Evolutionary conservation across 371 early-diverging fungal genomes (phyloP).

Genomic region (Mucor indicus): DNA sequence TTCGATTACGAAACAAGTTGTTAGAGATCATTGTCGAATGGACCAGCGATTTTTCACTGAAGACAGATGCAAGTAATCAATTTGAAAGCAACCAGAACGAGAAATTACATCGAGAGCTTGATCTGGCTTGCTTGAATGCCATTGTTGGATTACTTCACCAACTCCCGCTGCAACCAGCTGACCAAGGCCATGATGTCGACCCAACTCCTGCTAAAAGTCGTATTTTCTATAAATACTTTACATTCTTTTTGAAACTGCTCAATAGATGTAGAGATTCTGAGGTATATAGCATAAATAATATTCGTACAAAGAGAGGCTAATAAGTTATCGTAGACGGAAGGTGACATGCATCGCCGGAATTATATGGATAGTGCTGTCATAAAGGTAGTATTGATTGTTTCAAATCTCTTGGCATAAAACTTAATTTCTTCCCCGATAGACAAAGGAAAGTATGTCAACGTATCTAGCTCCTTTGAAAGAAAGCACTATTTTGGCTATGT

Average conservation of each 20-base stretch:
- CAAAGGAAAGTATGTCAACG: conserved; percentile 19
- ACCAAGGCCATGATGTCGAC: conserved; percentile 61
- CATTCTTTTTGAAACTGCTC: conserved; percentile 84
- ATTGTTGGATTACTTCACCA: conserved; percentile 77
- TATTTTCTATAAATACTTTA: conserved; percentile 84
- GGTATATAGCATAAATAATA: too few species aligned
- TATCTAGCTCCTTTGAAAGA: conserved; percentile 68
- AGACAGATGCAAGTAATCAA: conserved; percentile 34
- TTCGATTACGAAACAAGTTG: conserved; percentile 79
- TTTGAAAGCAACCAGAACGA: conserved; percentile 43
- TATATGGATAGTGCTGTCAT: too few species aligned
- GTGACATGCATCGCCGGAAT: too few species aligned
- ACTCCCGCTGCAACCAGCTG: conserved; percentile 81
- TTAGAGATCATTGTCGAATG: conserved; percentile 83
- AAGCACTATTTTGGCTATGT: conserved; percentile 82
- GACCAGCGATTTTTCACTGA: conserved; percentile 77
- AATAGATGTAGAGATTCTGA: conserved; percentile 78
- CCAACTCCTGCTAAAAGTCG: conserved; percentile 69
- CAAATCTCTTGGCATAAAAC: too few species aligned
- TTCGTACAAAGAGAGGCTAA: too few species aligned
- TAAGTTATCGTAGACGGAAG: too few species aligned
- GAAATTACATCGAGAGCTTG: conserved; percentile 78
- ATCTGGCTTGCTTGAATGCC: conserved; percentile 80
- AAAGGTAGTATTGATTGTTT: too few species aligned
- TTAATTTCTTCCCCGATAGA: conserved; percentile 6